phyloP scores from a whole-genome alignment of 148 eudicot genomes.

The Spergularia marina region DNA sequence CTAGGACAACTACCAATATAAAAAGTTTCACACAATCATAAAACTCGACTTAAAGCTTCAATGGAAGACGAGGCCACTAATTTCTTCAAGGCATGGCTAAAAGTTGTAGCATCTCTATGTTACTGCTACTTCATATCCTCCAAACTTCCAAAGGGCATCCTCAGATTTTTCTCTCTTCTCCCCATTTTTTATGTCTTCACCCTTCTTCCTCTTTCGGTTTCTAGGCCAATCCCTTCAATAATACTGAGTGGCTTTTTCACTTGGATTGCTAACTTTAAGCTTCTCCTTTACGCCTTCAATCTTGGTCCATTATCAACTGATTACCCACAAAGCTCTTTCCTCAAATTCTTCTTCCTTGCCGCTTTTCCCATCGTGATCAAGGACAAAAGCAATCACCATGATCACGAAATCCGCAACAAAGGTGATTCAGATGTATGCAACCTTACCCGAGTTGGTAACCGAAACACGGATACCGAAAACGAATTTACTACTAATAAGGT shows the following conservation, averaged over 20 bases:
- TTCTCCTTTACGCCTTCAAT: constrained; percentile 27
- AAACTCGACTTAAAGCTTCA: not conserved
- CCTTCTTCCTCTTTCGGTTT: constrained; percentile 45
- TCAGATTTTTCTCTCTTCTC: constrained; percentile 48
- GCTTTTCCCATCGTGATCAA: constrained; percentile 47
- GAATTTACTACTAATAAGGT: not conserved
- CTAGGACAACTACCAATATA: not conserved
- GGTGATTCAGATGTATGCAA: not conserved
- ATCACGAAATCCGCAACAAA: no score
- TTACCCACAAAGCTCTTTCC: constrained; percentile 13
- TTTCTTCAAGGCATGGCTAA: constrained; percentile 28
- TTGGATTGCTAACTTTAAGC: constrained; percentile 59
- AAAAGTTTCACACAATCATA: not conserved
- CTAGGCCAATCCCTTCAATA: constrained; percentile 40
- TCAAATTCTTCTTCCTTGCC: constrained; percentile 39
- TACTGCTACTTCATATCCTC: constrained; percentile 53
- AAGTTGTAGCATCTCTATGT: constrained; percentile 32
- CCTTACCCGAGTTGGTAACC: not conserved
- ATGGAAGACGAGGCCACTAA: constrained; percentile 37
- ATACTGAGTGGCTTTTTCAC: constrained; percentile 55
- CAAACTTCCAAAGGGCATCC: constrained; percentile 40
- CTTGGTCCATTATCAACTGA: constrained; percentile 27
- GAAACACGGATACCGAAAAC: not conserved
- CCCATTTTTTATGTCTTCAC: constrained; percentile 62
- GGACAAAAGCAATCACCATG: not conserved